phyloP scores from a whole-genome alignment of 225 moss, liverwort and hornwort species.

The Bryum argenteum region DNA sequence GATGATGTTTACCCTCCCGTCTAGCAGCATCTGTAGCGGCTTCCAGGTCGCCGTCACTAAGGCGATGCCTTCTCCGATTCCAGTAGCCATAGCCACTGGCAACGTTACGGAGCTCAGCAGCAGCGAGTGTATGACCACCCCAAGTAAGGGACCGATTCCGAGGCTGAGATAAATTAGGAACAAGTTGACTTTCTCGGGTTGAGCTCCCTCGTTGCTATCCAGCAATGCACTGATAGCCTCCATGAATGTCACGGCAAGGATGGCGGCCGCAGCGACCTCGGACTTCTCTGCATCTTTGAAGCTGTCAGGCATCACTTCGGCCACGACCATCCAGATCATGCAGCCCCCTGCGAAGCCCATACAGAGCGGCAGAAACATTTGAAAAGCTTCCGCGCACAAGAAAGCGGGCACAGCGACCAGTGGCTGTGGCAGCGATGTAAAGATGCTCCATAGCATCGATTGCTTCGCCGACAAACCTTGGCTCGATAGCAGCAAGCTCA shows the following conservation, averaged over 20 bases:
- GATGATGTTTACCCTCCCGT: constrained; percentile 54
- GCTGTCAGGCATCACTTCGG: constrained; percentile 94
- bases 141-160: constrained; percentile 67
- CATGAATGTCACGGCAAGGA: constrained; percentile 89
- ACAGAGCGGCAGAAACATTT: constrained; percentile 85
- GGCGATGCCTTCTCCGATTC: constrained; percentile 80
- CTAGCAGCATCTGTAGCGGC: constrained; percentile 67
- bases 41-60: constrained; percentile 79
- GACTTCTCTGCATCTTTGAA: constrained; percentile 89
- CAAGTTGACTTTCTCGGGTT: constrained; percentile 44
- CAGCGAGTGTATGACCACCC: constrained; percentile 58
- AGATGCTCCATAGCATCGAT: constrained; percentile 94
- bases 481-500: constrained; percentile 86
- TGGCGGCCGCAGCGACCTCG: constrained; percentile 90
- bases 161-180: constrained; percentile 60
- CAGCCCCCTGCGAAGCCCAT: constrained; percentile 98
- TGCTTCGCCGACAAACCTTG: constrained; percentile 79
- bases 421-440: constrained; percentile 96
- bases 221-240: constrained; percentile 86
- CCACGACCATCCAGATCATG: constrained; percentile 99
- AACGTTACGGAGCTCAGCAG: constrained; percentile 50
- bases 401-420: constrained; percentile 95
- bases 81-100: constrained; percentile 66
- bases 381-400: constrained; percentile 88
- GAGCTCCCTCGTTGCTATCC: constrained; percentile 51